These are phyloP conservation scores for Tetracladium marchalianum DNA, from an alignment of 495 filamentous ascomycete species.

Conservation along the genomic window DNA sequence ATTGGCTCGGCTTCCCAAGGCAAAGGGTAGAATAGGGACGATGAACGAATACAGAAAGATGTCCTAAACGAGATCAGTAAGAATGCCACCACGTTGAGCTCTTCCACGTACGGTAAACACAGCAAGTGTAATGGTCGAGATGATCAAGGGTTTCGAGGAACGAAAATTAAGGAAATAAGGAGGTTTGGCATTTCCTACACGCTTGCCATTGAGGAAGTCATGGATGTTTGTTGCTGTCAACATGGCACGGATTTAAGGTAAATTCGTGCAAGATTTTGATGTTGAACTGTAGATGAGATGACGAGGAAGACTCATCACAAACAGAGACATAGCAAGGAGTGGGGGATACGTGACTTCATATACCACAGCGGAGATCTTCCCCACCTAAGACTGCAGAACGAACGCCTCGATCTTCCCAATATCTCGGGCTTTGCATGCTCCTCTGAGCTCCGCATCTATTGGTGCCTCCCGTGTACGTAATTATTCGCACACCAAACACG, in stretches of 20 bases:
- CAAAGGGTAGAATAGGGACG: constrained; percentile 78
- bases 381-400: too few relatives aligned
- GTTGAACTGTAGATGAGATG: too few relatives aligned
- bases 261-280: too few relatives aligned
- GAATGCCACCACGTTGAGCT: neutral
- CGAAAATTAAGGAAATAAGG: constrained; percentile 12
- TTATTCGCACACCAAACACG: too few relatives aligned
- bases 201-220: constrained; percentile 13
- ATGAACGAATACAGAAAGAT: constrained; percentile 74
- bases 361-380: too few relatives aligned
- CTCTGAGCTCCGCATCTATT: too few relatives aligned
- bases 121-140: constrained; percentile 23
- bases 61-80: constrained; percentile 29
- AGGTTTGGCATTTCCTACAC: constrained; percentile 8
- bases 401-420: too few relatives aligned
- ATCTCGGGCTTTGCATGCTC: too few relatives aligned
- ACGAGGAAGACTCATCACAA: too few relatives aligned
- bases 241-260: neutral
- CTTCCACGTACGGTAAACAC: constrained; percentile 28
- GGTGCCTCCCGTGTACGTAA: too few relatives aligned
- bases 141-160: constrained; percentile 13
- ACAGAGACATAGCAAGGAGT: too few relatives aligned
- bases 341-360: too few relatives aligned
- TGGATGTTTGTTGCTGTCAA: constrained; percentile 8
- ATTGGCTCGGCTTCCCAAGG: constrained; percentile 50